A percentile compares a stretch with the other conserved stretches of the same genome.
phyloP scores from a whole-genome alignment of 2,329 filamentous ascomycete genomes.

The Fonsecaea erecta region DNA sequence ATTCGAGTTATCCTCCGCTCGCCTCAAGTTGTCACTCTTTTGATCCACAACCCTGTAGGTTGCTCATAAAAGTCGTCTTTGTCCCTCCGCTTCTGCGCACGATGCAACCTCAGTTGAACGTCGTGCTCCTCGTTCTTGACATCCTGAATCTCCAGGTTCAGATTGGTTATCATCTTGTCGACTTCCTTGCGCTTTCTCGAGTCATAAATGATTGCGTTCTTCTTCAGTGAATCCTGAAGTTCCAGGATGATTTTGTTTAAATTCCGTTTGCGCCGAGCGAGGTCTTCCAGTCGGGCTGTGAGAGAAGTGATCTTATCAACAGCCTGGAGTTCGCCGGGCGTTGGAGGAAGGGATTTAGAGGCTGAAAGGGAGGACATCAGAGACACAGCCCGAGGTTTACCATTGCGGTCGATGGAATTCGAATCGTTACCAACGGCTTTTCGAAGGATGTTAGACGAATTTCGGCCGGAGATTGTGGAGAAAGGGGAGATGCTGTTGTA shows the following conservation, averaged over 20 bases:
- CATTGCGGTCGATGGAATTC: constrained; percentile 7
- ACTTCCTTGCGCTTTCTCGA: constrained; percentile 64
- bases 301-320: constrained; percentile 70
- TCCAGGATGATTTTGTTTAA: constrained; percentile 74
- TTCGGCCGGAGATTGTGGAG: constrained; percentile 28
- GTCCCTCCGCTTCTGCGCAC: constrained; percentile 75
- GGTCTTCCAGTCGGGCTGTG: constrained; percentile 66
- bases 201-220: constrained; percentile 69
- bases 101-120: constrained; percentile 72
- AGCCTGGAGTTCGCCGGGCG: constrained; percentile 60
- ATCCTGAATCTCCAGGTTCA: constrained; percentile 71
- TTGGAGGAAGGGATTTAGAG: constrained; percentile 63
- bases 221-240: constrained; percentile 77
- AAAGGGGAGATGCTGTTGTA: constrained; percentile 41
- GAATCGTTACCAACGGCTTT: constrained; percentile 26
- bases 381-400: constrained; percentile 29
- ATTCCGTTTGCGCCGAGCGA: constrained; percentile 71
- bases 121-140: constrained; percentile 79
- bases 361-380: constrained; percentile 41
- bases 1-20: background rate
- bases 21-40: constrained; percentile 69
- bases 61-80: constrained; percentile 59
- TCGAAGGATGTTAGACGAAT: constrained; percentile 34
- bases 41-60: constrained; percentile 75
- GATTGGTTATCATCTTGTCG: constrained; percentile 67